These are phyloP conservation scores for Alternaria ethzedia DNA, from an alignment of 2,329 filamentous ascomycete species.

Conservation along the genomic window DNA sequence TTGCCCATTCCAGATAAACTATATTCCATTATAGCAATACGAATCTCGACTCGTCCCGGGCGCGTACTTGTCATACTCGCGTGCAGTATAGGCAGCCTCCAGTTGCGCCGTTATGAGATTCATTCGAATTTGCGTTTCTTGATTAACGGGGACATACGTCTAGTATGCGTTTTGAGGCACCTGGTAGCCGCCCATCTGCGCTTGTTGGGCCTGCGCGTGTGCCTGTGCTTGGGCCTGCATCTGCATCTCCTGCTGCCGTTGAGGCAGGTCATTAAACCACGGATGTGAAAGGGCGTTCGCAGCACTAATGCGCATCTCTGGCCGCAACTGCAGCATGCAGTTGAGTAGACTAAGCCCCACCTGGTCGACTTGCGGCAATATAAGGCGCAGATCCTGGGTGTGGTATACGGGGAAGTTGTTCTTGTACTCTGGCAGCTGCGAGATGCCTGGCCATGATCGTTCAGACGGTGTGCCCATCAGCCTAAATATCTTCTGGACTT, in stretches of 20 bases:
- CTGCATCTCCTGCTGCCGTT: slow-evolving; percentile 52
- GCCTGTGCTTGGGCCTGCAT: slow-evolving; percentile 41
- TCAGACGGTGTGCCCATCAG: slow-evolving; percentile 98
- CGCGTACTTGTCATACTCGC: too few relatives aligned
- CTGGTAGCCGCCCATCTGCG: slow-evolving; percentile 48
- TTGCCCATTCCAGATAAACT: too few relatives aligned
- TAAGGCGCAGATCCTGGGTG: slow-evolving; percentile 85
- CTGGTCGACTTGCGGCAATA: slow-evolving; percentile 88
- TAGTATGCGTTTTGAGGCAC: slow-evolving; percentile 49
- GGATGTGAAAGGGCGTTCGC: slow-evolving; percentile 85
- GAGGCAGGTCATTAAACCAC: slow-evolving; percentile 83
- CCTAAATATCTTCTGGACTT: slow-evolving; percentile 95
- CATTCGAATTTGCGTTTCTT: too few relatives aligned
- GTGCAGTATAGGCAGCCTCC: too few relatives aligned
- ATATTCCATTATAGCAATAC: too few relatives aligned
- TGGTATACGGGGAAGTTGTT: slow-evolving; percentile 91
- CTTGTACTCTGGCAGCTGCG: slow-evolving; percentile 97
- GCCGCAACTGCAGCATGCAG: slow-evolving; percentile 89
- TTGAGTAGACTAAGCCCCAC: slow-evolving; percentile 85
- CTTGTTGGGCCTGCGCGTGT: slow-evolving; percentile 46
- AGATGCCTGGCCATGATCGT: slow-evolving; percentile 93
- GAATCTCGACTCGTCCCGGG: too few relatives aligned
- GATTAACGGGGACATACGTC: too few relatives aligned
- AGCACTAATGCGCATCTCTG: slow-evolving; percentile 83
- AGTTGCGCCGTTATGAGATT: too few relatives aligned